Percentiles rank a stretch among this genome's conserved stretches.
Conservation (phyloP, 78 protist genomes). For the Dictyostelium brefeldianum region DNA sequence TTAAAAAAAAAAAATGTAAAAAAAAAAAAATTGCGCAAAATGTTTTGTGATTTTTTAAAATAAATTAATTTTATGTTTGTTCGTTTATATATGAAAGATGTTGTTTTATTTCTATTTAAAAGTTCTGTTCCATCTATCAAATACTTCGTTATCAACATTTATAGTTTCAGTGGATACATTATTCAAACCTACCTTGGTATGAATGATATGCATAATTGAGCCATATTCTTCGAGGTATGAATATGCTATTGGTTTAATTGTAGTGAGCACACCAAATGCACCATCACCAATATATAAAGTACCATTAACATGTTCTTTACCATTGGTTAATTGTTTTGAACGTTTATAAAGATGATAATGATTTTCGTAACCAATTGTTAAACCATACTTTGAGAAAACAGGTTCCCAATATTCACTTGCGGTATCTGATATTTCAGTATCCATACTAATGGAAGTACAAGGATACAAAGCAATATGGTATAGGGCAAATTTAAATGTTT, state of each 20-base stretch:
- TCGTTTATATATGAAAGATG: too few relatives aligned
- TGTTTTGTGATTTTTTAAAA: too few relatives aligned
- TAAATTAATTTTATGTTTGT: too few relatives aligned
- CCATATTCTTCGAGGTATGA: conserved; percentile 19
- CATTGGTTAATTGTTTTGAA: conserved; percentile 43
- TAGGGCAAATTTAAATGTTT: conserved; percentile 30
- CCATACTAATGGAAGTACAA: conserved; percentile 25
- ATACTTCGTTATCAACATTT: neutral
- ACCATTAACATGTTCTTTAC: conserved; percentile 20
- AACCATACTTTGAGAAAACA: conserved; percentile 52
- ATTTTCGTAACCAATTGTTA: conserved; percentile 80
- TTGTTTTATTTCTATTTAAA: neutral
- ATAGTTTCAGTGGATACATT: neutral
- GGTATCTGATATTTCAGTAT: conserved; percentile 4
- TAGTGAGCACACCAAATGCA: conserved; percentile 52
- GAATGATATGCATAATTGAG: conserved; percentile 6
- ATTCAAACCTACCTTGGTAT: neutral
- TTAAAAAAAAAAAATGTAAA: too few relatives aligned
- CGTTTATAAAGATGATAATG: conserved; percentile 84
- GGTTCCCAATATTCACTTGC: conserved; percentile 58
- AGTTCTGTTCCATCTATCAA: conserved; percentile 32
- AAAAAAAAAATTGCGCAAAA: too few relatives aligned
- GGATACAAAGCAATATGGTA: conserved; percentile 82
- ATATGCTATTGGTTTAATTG: conserved; percentile 24
- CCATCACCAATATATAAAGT: conserved; percentile 83